Percentiles rank a stretch among this genome's conserved stretches.
Evolutionary conservation across 2,329 filamentous ascomycete genomes (phyloP).

Genomic region (Pezicula neosporulosa): DNA sequence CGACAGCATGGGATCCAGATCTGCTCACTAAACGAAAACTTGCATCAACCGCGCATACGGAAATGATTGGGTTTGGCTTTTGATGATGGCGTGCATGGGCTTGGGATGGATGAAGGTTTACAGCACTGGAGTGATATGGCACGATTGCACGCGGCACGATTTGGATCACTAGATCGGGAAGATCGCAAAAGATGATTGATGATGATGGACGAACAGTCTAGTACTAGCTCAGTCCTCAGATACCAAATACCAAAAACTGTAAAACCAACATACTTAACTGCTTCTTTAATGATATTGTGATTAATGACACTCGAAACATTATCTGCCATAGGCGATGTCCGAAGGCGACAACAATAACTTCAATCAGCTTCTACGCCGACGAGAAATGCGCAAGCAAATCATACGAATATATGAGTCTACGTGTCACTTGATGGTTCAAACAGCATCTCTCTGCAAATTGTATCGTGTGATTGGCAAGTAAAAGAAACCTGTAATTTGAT

Average conservation of each 20-base stretch:
- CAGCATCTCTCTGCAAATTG: too few relatives aligned
- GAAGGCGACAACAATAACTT: too few relatives aligned
- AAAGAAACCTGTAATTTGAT: too few relatives aligned
- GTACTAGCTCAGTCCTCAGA: slow-evolving; percentile 1
- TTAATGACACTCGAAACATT: too few relatives aligned
- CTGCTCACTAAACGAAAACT: slow-evolving; percentile 19
- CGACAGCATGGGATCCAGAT: slow-evolving; percentile 23
- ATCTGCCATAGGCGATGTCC: too few relatives aligned
- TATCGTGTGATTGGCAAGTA: too few relatives aligned
- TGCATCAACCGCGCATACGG: not conserved
- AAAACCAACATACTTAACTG: not conserved
- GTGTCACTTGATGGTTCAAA: too few relatives aligned
- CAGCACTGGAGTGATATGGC: not conserved
- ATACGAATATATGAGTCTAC: too few relatives aligned
- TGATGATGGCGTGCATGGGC: not conserved
- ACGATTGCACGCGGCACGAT: not conserved
- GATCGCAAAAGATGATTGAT: not conserved
- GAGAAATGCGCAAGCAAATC: too few relatives aligned
- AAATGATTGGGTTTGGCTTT: not conserved
- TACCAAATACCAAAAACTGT: not conserved
- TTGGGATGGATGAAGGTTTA: not conserved
- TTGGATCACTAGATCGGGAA: not conserved
- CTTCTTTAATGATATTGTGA: too few relatives aligned
- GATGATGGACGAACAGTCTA: slow-evolving; percentile 1
- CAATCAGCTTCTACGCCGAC: too few relatives aligned